These are phyloP conservation scores for Leccinum incarnatum DNA, from an alignment of 768 basidiomycete species.

Conservation along the genomic window DNA sequence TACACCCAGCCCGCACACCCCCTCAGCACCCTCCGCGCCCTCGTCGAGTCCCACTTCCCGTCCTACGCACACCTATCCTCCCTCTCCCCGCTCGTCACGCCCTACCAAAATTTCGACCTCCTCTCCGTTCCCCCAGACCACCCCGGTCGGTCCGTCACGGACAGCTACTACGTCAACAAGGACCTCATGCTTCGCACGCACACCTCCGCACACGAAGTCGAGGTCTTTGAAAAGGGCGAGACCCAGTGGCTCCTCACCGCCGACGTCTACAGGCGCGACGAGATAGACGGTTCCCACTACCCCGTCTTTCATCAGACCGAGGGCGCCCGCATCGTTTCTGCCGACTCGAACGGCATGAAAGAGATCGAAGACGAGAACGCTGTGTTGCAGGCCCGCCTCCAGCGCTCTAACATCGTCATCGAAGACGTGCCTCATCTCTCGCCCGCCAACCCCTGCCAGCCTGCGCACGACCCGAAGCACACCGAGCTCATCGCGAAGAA, in stretches of 20 bases:
- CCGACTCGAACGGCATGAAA: constrained; percentile 52
- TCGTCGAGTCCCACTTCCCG: constrained; percentile 84
- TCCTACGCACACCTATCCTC: constrained; percentile 71
- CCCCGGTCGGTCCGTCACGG: constrained; percentile 84
- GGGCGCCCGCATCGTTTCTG: constrained; percentile 79
- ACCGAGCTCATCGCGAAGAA: constrained; percentile 77
- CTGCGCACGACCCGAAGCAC: constrained; percentile 67
- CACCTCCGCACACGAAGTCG: constrained; percentile 97
- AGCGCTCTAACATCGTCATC: constrained; percentile 75
- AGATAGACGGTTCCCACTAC: constrained; percentile 95
- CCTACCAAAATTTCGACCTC: constrained; percentile 93
- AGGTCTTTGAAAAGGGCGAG: constrained; percentile 73
- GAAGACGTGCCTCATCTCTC: constrained; percentile 80
- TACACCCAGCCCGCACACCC: constrained; percentile 81
- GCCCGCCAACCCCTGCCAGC: constrained; percentile 76
- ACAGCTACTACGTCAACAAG: constrained; percentile 95
- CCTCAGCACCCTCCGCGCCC: constrained; percentile 74
- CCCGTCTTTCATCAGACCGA: constrained; percentile 99
- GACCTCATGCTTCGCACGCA: constrained; percentile 93
- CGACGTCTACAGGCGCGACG: constrained; percentile 97
- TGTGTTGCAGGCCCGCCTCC: constrained; percentile 56
- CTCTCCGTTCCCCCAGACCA: constrained; percentile 93
- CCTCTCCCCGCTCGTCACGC: constrained; percentile 86
- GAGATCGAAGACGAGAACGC: constrained; percentile 73
- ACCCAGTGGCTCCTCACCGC: constrained; percentile 89